These are phyloP conservation scores for Trichoderma erinaceum DNA, from an alignment of 495 filamentous ascomycete genomes.

Conservation along the genomic window DNA sequence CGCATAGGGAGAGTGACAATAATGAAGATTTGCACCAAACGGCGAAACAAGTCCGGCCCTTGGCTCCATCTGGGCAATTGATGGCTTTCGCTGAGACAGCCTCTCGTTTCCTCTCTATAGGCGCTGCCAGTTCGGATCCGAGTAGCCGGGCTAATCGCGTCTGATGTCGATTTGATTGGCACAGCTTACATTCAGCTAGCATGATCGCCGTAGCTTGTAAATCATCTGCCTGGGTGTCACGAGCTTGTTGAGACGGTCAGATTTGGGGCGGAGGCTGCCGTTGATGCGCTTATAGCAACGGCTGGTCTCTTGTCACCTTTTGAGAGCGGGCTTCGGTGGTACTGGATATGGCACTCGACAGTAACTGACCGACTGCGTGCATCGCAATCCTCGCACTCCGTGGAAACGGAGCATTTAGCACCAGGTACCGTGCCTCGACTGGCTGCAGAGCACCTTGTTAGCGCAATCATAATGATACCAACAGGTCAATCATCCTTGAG, in stretches of 20 bases:
- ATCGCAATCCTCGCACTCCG: background rate
- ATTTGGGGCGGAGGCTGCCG: background rate
- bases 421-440: background rate
- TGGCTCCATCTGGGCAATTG: background rate
- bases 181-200: no score
- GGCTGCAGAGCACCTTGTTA: background rate
- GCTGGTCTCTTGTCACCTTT: background rate
- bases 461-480: background rate
- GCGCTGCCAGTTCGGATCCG: no score
- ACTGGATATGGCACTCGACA: background rate
- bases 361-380: background rate
- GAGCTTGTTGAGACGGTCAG: background rate
- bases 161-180: no score
- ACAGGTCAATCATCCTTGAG: background rate
- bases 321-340: background rate
- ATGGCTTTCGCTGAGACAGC: no score
- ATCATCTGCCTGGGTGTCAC: background rate
- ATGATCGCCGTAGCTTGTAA: no score
- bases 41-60: background rate
- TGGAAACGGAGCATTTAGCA: background rate
- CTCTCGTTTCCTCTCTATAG: no score
- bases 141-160: no score
- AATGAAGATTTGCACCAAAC: background rate
- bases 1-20: background rate
- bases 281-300: background rate